Conservation (phyloP, 306 rosid genomes). For the Prunus mume region DNA sequence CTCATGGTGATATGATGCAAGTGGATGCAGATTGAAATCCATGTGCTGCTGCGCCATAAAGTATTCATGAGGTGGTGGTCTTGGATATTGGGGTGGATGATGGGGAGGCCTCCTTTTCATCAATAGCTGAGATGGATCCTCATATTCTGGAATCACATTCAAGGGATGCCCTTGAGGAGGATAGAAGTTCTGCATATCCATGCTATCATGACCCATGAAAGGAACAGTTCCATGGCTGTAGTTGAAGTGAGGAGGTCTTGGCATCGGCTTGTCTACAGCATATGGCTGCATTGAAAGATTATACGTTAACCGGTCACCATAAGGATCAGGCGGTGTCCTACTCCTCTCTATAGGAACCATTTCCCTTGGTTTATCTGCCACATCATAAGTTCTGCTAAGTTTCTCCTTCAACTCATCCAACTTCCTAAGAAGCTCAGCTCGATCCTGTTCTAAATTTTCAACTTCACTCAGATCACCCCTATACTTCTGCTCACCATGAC, state of each 20-base stretch:
- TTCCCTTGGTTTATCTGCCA: conserved; percentile 31
- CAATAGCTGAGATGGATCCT: conserved; percentile 27
- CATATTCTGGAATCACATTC: conserved; percentile 29
- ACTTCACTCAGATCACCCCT: conserved; percentile 14
- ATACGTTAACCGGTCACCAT: conserved; percentile 19
- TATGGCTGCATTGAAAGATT: conserved; percentile 29
- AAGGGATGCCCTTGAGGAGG: conserved; percentile 26
- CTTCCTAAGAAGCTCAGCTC: conserved; percentile 39
- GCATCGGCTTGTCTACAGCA: conserved; percentile 22
- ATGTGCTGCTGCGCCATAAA: conserved; percentile 12
- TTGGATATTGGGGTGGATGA: conserved; percentile 26
- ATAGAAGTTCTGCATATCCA: conserved; percentile 27
- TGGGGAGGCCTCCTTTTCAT: conserved; percentile 26
- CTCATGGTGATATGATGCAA: conserved; percentile 20
- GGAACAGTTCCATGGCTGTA: conserved; percentile 18
- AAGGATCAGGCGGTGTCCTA: conserved; percentile 30
- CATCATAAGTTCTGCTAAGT: conserved; percentile 30
- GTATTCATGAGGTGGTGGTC: conserved; percentile 18
- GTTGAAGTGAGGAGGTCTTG: conserved; percentile 17
- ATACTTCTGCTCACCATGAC: conserved; percentile 16
- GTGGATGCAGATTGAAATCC: conserved; percentile 21
- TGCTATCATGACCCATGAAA: conserved; percentile 14
- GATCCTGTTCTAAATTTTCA: conserved; percentile 26
- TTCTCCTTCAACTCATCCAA: conserved; percentile 48
- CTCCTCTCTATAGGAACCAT: conserved; percentile 22